Evolutionary conservation across 2,329 filamentous ascomycete species (phyloP).

Genomic region (Colletotrichum higginsianum): DNA sequence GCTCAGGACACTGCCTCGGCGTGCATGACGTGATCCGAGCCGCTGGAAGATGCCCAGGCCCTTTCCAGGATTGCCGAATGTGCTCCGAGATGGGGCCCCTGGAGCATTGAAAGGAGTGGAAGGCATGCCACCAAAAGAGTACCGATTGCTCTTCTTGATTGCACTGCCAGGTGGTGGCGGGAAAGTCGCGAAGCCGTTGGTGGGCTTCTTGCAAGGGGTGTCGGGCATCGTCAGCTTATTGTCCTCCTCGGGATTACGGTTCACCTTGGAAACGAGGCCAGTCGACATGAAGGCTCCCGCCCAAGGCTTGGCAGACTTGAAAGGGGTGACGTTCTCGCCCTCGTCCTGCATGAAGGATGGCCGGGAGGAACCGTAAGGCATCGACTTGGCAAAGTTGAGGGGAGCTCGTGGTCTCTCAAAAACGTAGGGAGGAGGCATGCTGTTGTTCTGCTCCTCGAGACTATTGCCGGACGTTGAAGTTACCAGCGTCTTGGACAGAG

Average conservation of each 20-base stretch:
- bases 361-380: conserved; percentile 71
- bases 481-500: conserved; percentile 87
- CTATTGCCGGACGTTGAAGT: conserved; percentile 89
- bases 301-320: conserved; percentile 82
- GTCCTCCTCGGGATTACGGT: conserved; percentile 80
- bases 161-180: conserved; percentile 72
- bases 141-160: conserved; percentile 76
- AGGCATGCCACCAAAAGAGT: conserved; percentile 81
- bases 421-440: conserved; percentile 65
- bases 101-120: conserved; percentile 84
- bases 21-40: conserved; percentile 62
- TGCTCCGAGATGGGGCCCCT: conserved; percentile 61
- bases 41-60: conserved; percentile 78
- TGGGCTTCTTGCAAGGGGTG: conserved; percentile 93
- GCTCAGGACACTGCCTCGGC: conserved; percentile 82
- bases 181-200: conserved; percentile 77
- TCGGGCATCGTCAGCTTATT: conserved; percentile 85
- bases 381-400: conserved; percentile 79
- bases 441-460: conserved; percentile 74
- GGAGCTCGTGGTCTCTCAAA: conserved; percentile 66
- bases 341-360: conserved; percentile 50
- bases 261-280: conserved; percentile 94
- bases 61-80: conserved; percentile 70
- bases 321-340: conserved; percentile 53
- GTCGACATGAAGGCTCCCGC: conserved; percentile 94